A percentile compares a stretch with the other conserved stretches of the same genome.
Conservation (phyloP, 2,329 filamentous ascomycete species). For the Colletotrichum sp. region DNA sequence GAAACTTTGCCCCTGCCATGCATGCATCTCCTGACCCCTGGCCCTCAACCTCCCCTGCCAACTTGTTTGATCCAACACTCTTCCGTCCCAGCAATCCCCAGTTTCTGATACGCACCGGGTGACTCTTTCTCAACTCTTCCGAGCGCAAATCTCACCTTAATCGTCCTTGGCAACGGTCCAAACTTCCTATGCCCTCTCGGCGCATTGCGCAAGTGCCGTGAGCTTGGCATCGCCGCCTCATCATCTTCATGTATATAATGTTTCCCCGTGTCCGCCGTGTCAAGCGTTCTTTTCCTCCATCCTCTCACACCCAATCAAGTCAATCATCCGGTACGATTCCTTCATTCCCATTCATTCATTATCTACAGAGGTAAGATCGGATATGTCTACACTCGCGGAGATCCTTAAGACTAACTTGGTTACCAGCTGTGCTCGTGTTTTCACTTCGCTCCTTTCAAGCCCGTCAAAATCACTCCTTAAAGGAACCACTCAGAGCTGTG, state of each 20-base stretch:
- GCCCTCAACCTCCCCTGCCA: neutral
- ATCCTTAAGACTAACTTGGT: constrained; percentile 24
- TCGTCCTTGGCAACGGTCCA: constrained; percentile 8
- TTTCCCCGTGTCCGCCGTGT: constrained; percentile 25
- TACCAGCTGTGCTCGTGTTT: constrained; percentile 53
- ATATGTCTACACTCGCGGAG: neutral
- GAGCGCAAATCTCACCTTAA: neutral
- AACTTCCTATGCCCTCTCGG: neutral
- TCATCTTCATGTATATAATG: constrained; percentile 42
- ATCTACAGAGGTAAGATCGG: constrained; percentile 47
- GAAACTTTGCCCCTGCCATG: neutral
- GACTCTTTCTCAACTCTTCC: neutral
- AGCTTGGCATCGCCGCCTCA: neutral
- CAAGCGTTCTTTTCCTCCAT: constrained; percentile 30
- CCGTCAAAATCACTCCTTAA: constrained; percentile 25
- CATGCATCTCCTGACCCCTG: neutral
- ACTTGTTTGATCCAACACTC: neutral
- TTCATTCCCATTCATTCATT: constrained; percentile 50
- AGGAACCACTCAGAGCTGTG: constrained; percentile 50
- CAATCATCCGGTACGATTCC: constrained; percentile 29
- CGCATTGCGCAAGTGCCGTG: neutral
- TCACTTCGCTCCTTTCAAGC: constrained; percentile 45
- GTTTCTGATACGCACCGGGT: constrained; percentile 9
- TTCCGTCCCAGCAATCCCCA: neutral
- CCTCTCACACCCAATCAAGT: constrained; percentile 32